These are phyloP conservation scores for Penicillium atrosanguineum DNA, from an alignment of 495 filamentous ascomycete species.

Conservation along the genomic window DNA sequence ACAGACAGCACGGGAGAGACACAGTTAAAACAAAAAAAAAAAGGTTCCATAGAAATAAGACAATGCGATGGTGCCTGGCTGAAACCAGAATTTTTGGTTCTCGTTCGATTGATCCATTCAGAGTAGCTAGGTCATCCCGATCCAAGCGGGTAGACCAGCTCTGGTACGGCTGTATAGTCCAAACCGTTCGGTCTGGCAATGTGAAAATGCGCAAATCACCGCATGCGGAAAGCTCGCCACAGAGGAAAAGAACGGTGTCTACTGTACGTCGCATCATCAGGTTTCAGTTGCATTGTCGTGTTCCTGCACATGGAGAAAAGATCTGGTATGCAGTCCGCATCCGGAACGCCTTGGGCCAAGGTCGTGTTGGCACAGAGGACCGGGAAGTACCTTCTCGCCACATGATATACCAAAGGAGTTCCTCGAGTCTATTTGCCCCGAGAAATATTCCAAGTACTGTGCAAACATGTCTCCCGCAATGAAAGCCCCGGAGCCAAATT, in stretches of 20 bases:
- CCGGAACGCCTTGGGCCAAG: neutral
- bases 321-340: constrained; percentile 3
- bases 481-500: constrained; percentile 23
- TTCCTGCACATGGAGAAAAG: neutral
- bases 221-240: constrained; percentile 21
- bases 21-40: neutral
- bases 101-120: neutral
- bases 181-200: neutral
- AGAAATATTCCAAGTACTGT: neutral
- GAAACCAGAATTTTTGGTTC: neutral
- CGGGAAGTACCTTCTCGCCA: neutral
- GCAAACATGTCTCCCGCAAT: constrained; percentile 27
- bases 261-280: constrained; percentile 10
- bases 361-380: neutral
- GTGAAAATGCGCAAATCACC: constrained; percentile 3
- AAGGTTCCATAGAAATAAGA: neutral
- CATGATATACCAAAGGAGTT: constrained; percentile 5
- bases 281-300: constrained; percentile 15
- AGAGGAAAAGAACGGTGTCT: neutral
- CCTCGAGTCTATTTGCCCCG: neutral
- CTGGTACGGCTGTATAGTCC: neutral
- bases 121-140: no score
- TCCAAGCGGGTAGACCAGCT: neutral
- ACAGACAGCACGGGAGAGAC: neutral
- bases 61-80: neutral